Percentiles rank a stretch among this genome's conserved stretches.
These are phyloP conservation scores for Xylaria arbuscula DNA, from an alignment of 2,329 filamentous ascomycete species.

Conservation along the genomic window DNA sequence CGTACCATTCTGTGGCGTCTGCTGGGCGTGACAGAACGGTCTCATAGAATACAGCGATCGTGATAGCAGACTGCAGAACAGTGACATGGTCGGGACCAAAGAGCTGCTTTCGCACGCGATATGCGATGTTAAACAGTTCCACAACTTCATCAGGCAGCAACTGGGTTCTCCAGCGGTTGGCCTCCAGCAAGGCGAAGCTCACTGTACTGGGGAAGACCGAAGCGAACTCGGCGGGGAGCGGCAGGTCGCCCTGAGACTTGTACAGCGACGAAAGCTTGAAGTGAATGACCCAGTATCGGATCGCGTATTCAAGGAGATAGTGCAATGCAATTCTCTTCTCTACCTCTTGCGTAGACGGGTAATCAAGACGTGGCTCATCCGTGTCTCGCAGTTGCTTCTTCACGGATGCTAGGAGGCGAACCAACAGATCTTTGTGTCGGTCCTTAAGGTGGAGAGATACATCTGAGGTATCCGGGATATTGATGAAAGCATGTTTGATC, in stretches of 20 bases:
- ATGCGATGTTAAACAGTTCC: slow-evolving; percentile 32
- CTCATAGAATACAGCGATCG: slow-evolving; percentile 32
- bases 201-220: slow-evolving; percentile 34
- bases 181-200: slow-evolving; percentile 34
- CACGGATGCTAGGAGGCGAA: slow-evolving; percentile 28
- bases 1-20: slow-evolving; percentile 34
- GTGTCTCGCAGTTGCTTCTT: slow-evolving; percentile 29
- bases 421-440: slow-evolving; percentile 35
- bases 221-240: slow-evolving; percentile 30
- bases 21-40: slow-evolving; percentile 24
- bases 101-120: slow-evolving; percentile 32
- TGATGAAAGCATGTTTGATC: slow-evolving; percentile 34
- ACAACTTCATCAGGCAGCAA: slow-evolving; percentile 31
- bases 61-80: slow-evolving; percentile 36
- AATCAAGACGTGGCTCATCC: slow-evolving; percentile 34
- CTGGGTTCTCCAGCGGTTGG: slow-evolving; percentile 32
- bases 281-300: slow-evolving; percentile 36
- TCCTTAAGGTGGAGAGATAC: slow-evolving; percentile 35
- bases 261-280: slow-evolving; percentile 38
- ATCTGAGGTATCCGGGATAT: slow-evolving; percentile 32
- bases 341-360: slow-evolving; percentile 19
- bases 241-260: slow-evolving; percentile 34
- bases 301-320: slow-evolving; percentile 34
- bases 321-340: slow-evolving; percentile 31
- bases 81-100: slow-evolving; percentile 30